Evolutionary conservation across 2,329 filamentous ascomycete species (phyloP).

Genomic region (Scleromitrula shiraiana): DNA sequence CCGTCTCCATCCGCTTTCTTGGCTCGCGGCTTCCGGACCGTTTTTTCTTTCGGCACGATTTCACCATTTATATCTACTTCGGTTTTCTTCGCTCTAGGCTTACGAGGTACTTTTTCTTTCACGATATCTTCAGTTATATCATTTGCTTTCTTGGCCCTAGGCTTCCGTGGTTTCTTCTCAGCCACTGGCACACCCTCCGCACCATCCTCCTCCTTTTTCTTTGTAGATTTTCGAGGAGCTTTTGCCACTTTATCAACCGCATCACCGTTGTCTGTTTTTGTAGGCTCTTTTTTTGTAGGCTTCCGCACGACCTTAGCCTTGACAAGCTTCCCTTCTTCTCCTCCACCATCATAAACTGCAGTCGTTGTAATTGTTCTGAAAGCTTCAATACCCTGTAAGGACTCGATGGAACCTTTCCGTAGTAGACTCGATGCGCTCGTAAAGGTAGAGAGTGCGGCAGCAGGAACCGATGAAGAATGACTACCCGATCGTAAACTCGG

Average conservation of each 20-base stretch:
- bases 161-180: conserved; percentile 16
- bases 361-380: conserved; percentile 1
- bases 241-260: conserved; percentile 14
- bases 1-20: conserved; percentile 19
- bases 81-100: conserved; percentile 21
- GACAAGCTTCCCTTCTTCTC: conserved; percentile 21
- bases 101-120: conserved; percentile 20
- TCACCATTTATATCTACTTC: conserved; percentile 4
- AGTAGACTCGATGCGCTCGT: conserved; percentile 34
- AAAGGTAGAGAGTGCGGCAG: conserved; percentile 33
- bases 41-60: conserved; percentile 5
- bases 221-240: conserved; percentile 17
- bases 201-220: conserved; percentile 12
- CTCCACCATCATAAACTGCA: conserved; percentile 20
- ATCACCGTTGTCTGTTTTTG: conserved; percentile 8
- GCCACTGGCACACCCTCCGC: neutral
- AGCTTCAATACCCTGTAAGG: conserved; percentile 5
- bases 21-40: conserved; percentile 13
- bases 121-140: neutral
- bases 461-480: conserved; percentile 32
- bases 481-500: conserved; percentile 31
- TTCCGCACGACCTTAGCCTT: conserved; percentile 15
- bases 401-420: conserved; percentile 2
- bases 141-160: conserved; percentile 20
- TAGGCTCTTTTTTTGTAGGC: too few species aligned